Conservation (phyloP, 345 rosid genomes). For the Lepidium africanum region DNA sequence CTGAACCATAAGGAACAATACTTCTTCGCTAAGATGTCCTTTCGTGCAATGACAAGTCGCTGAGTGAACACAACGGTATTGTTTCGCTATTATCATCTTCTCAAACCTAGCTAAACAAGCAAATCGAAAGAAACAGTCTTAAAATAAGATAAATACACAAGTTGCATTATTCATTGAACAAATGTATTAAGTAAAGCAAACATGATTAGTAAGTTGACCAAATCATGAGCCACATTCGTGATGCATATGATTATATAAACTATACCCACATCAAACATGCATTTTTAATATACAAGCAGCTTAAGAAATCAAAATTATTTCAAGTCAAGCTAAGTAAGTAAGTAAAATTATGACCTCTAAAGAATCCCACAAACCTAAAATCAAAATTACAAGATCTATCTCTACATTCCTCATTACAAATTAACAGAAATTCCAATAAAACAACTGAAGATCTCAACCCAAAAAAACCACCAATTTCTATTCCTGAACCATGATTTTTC, state of each 20-base stretch:
- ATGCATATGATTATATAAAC: background rate
- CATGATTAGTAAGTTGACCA: background rate
- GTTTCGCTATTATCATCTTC: conserved; percentile 68
- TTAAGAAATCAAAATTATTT: background rate
- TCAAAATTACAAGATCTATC: conserved; percentile 14
- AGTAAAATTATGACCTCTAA: background rate
- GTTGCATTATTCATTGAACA: background rate
- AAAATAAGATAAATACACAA: background rate
- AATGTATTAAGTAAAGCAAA: background rate
- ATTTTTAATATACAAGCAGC: background rate
- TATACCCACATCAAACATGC: conserved; percentile 3
- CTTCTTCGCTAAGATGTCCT: conserved; percentile 89
- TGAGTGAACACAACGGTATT: conserved; percentile 91
- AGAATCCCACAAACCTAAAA: conserved; percentile 9
- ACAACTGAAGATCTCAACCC: background rate
- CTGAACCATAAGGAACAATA: conserved; percentile 74
- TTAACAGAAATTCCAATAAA: background rate
- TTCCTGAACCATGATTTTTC: background rate
- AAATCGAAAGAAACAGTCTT: background rate
- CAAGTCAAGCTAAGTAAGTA: background rate
- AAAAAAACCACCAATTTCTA: background rate
- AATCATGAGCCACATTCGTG: background rate
- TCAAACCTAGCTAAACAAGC: conserved; percentile 9
- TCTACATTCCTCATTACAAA: background rate
- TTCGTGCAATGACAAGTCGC: conserved; percentile 86